Base-by-base conservation (phyloP, 1,139 yeast genomes). In the Taiozyma sp. region DNA sequence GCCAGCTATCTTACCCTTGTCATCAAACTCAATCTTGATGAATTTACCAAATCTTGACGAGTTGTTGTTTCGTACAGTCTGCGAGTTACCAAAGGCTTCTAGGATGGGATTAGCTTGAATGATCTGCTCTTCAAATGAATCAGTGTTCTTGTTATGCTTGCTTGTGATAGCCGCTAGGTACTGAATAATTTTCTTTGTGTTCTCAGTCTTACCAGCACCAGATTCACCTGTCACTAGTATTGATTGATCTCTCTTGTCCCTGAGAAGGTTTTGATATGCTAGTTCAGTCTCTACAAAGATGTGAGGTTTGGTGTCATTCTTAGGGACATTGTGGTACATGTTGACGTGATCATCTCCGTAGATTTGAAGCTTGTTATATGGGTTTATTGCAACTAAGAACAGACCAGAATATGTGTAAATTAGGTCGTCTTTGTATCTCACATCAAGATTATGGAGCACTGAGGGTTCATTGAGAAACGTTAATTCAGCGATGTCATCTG, bases 171-270 rank as follows among this genome's bases (percentile, higher is more conserved):
- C 83, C 0, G 97, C 89, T 51, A 95, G 75, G 67, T 90, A 93
- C 66, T 91, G 98, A 57, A 95, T 87, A 53, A 93, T 91, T 63
- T 88, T 89, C 67, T 93, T 93, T n/a, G 99, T 93, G 60, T 89
- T 93, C 69, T 93, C 99, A 0, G 99, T 93, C 67, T 93, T 93
- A 51, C 99, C 99, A 0, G 99, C 99, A 55, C 99, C 99, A 30
- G 96, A 87, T 66, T 95, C 99, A 55, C 99, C 99, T 1, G 99
- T 95, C 13, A 95, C 98, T 50, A 95, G 73, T 49, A 95, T 89
- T 16, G 95, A 84, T 69, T 95, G 99, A 67, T 91, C 87, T 62
- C 83, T 84, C 47, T 73, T 77, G 59, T 86, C 84, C 32, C 78
- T 75, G 22, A 89, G 72, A 68, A 93, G 74, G 61, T 85, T 88